These are phyloP conservation scores for Pichia pseudocactophila DNA, from an alignment of 805 yeast species.

Conservation along the genomic window DNA sequence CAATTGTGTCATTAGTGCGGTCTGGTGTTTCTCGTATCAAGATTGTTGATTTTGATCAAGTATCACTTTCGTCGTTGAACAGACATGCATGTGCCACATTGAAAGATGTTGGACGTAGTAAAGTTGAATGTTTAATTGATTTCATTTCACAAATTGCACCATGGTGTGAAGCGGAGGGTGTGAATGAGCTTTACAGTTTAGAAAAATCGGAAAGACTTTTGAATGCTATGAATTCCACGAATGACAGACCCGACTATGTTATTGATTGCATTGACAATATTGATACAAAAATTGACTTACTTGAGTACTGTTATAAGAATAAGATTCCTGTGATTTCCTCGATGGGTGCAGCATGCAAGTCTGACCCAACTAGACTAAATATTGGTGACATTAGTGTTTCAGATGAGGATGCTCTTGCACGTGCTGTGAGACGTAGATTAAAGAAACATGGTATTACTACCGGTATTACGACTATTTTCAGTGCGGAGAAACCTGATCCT, in stretches of 20 bases:
- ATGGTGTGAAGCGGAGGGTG: slow-evolving; percentile 80
- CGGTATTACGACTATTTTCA: slow-evolving; percentile 81
- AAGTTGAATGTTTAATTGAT: slow-evolving; percentile 70
- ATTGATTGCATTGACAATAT: slow-evolving; percentile 96
- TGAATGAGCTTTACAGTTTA: slow-evolving; percentile 68
- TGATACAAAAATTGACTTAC: slow-evolving; percentile 89
- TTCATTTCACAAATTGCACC: slow-evolving; percentile 76
- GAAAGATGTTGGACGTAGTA: slow-evolving; percentile 85
- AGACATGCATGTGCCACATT: slow-evolving; percentile 93
- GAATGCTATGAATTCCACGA: slow-evolving; percentile 21
- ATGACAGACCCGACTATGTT: slow-evolving; percentile 59
- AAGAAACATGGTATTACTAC: slow-evolving; percentile 66
- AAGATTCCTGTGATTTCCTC: slow-evolving; percentile 70
- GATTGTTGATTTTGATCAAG: slow-evolving; percentile 93
- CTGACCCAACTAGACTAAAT: slow-evolving; percentile 88
- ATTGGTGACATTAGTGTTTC: slow-evolving; percentile 83
- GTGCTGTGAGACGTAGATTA: slow-evolving; percentile 77
- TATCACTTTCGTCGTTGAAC: slow-evolving; percentile 81
- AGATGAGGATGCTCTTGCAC: slow-evolving; percentile 88
- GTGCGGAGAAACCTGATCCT: slow-evolving; percentile 96
- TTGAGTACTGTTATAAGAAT: slow-evolving; percentile 59
- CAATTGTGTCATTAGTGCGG: slow-evolving; percentile 79
- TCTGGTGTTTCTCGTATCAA: slow-evolving; percentile 78
- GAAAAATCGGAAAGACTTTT: slow-evolving; percentile 56
- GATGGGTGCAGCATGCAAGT: slow-evolving; percentile 96